Base-by-base conservation (phyloP, 352 stramenopile species). In the Phytophthora capsici region DNA sequence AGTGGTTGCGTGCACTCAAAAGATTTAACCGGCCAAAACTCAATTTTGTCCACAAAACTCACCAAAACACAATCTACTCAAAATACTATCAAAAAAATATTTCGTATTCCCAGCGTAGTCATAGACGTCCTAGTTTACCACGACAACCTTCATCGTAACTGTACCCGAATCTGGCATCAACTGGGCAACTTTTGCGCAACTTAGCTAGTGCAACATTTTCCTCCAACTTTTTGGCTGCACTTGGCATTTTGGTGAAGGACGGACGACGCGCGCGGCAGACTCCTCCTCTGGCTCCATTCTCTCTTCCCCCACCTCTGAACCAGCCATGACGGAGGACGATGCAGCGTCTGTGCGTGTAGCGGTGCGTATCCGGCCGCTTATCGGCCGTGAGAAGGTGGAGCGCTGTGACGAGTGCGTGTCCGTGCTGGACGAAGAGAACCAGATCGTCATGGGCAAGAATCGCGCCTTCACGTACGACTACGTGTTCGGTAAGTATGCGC, bases 381-480 rank as follows among this genome's bases (percentile, higher is more conserved):
- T 95, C 63, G 88, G 86, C 1, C 87, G 89, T 14, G 89, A 96
- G 70, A 96, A 96, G 55, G 85, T 96, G 8, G 89, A 96, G 64
- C 87, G 87, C 23, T 93, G 87, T 54, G 85, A 95, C 61, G 89
- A 96, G 68, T 94, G 88, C 63, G 77, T 95, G 36, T 93, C 86
- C 16, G 83, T 95, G 22, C 79, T 94, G 44, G 86, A 92, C 43
- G 81, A 84, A 36, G 88, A 94, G 58, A 81, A 75, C 56, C 88
- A 96, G 76, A 83, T 96, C 59, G 82, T 96, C 48, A 92, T 93
- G 77, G 86, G 84, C 64, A 94, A 94, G 79, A 94, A 95, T 69
- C 81, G 84, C 50, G 82, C 86, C 57, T 96, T 96, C 69, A 96
- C 89, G 61, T 96, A 94, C 84, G 89, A 96, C 72, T 93, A 96